Evolutionary conservation across 1,284 basidiomycete species (phyloP).

Genomic region (Papiliotrema flavescens): DNA sequence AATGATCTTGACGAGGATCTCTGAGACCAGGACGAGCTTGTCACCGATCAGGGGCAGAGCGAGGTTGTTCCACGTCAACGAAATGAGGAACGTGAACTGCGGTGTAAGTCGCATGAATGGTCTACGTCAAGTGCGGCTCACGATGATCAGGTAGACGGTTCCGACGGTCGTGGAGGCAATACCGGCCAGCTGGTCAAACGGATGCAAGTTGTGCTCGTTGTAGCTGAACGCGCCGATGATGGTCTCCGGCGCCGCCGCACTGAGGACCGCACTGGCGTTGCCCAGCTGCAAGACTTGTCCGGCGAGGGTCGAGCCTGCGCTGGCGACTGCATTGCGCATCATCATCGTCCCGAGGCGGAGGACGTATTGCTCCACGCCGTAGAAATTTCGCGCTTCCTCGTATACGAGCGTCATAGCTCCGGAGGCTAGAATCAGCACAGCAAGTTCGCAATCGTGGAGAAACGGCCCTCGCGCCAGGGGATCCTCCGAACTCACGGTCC

Average conservation of each 20-base stretch:
- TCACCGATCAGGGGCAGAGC: conserved; percentile 25
- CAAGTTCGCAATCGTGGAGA: neutral
- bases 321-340: conserved; percentile 18
- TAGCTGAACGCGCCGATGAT: conserved; percentile 30
- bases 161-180: conserved; percentile 38
- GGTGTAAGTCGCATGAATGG: neutral
- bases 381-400: conserved; percentile 42
- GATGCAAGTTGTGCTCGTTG: conserved; percentile 31
- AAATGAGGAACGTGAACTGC: conserved; percentile 42
- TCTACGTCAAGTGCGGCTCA: conserved; percentile 9
- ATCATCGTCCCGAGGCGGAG: conserved; percentile 18
- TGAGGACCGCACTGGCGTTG: conserved; percentile 16
- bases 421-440: conserved; percentile 10
- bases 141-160: conserved; percentile 40
- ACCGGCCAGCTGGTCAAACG: conserved; percentile 38
- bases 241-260: conserved; percentile 12
- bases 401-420: conserved; percentile 37
- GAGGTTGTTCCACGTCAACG: conserved; percentile 30
- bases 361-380: conserved; percentile 37
- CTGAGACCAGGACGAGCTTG: conserved; percentile 26
- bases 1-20: conserved; percentile 30
- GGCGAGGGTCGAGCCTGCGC: conserved; percentile 22
- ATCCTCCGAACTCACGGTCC: conserved; percentile 22
- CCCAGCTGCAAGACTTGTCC: conserved; percentile 20
- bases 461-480: neutral